These are phyloP conservation scores for Xenoacremonium recifei DNA, from an alignment of 2,329 filamentous ascomycete genomes.

Conservation along the genomic window DNA sequence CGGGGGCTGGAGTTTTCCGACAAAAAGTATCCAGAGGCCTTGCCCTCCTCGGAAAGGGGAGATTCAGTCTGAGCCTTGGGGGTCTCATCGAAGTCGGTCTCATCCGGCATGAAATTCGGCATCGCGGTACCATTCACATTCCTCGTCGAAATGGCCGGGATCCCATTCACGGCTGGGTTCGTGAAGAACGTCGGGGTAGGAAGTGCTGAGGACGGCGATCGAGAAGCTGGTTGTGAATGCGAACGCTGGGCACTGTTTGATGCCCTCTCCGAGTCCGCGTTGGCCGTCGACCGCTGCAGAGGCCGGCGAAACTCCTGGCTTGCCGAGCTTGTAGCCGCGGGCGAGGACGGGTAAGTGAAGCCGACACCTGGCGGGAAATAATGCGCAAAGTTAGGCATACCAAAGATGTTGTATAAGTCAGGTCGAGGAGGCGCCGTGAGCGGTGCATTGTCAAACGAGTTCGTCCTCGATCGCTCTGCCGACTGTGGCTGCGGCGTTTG, in stretches of 20 bases:
- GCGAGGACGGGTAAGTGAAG: constrained; percentile 57
- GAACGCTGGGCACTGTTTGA: constrained; percentile 59
- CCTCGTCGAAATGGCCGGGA: constrained; percentile 34
- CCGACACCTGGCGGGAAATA: constrained; percentile 46
- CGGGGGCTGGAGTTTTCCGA: constrained; percentile 26
- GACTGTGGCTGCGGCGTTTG: too few relatives aligned
- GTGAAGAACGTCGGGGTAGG: constrained; percentile 23
- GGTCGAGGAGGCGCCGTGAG: constrained; percentile 56
- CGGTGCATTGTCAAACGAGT: constrained; percentile 62
- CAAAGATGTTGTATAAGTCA: constrained; percentile 54
- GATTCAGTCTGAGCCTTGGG: constrained; percentile 42
- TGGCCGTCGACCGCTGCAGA: constrained; percentile 51
- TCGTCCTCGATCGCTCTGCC: constrained; percentile 56
- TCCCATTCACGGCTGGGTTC: constrained; percentile 35
- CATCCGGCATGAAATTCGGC: constrained; percentile 57
- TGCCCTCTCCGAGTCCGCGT: constrained; percentile 47
- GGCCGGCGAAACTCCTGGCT: constrained; percentile 56
- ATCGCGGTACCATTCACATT: constrained; percentile 50
- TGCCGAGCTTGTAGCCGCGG: constrained; percentile 42
- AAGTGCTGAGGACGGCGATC: constrained; percentile 35
- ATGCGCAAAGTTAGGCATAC: constrained; percentile 38
- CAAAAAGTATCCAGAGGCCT: constrained; percentile 24
- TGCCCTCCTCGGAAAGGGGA: constrained; percentile 47
- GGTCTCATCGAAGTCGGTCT: constrained; percentile 47
- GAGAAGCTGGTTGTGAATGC: constrained; percentile 64